Evolutionary conservation across 192 early-diverging fungal genomes (phyloP).

Genomic region (Umbelopsis ramanniana): DNA sequence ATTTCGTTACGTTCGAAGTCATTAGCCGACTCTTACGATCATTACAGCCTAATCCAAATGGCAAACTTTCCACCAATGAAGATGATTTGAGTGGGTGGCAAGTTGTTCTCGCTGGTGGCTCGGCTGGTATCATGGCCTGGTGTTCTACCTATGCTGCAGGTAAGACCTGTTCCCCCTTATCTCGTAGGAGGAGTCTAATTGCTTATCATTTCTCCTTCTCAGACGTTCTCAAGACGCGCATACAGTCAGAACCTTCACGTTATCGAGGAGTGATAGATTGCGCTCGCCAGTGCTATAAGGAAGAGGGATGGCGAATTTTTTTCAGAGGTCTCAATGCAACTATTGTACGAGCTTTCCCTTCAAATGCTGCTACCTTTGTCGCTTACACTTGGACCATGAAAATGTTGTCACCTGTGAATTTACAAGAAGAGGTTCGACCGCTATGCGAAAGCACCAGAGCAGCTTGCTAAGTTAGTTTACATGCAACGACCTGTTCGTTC

Average conservation of each 20-base stretch:
- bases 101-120: conserved; percentile 58
- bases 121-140: conserved; percentile 62
- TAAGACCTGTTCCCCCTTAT: conserved; percentile 25
- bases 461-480: too few species aligned
- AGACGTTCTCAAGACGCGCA: conserved; percentile 66
- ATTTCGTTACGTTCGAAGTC: conserved; percentile 58
- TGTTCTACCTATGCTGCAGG: conserved; percentile 60
- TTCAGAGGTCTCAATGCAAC: conserved; percentile 62
- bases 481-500: too few species aligned
- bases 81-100: conserved; percentile 48
- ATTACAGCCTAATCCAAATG: conserved; percentile 39
- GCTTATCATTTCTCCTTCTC: not conserved
- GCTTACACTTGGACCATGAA: conserved; percentile 60
- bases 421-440: not conserved
- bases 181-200: not conserved
- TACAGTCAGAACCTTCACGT: conserved; percentile 55
- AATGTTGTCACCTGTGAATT: not conserved
- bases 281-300: conserved; percentile 49
- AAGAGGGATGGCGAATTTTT: conserved; percentile 58
- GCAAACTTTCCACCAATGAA: not conserved
- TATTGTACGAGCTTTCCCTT: conserved; percentile 61
- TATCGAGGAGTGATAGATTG: conserved; percentile 51
- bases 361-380: conserved; percentile 62
- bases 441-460: not conserved
- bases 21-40: conserved; percentile 46